Conservation (phyloP, 495 filamentous ascomycete species). For the Filosporella fistucella region DNA sequence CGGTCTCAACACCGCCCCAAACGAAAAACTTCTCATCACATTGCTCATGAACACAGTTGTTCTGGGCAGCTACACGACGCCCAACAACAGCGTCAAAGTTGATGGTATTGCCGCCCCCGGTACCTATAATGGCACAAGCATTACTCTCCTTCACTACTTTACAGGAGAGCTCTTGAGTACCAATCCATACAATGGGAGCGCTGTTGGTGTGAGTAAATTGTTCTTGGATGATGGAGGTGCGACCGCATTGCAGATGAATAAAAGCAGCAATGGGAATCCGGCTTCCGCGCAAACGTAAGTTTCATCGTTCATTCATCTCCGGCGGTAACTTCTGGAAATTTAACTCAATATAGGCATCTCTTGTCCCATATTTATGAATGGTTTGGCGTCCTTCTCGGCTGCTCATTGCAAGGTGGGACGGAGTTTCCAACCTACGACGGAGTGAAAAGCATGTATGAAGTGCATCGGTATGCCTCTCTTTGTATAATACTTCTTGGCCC, state of each 20-base stretch:
- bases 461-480: constrained; percentile 34
- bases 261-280: constrained; percentile 32
- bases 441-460: constrained; percentile 37
- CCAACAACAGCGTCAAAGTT: constrained; percentile 36
- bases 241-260: constrained; percentile 38
- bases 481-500: neutral
- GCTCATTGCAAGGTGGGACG: constrained; percentile 34
- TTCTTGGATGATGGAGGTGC: constrained; percentile 50
- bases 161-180: constrained; percentile 39
- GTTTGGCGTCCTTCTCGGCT: constrained; percentile 45
- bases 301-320: neutral
- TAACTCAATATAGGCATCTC: constrained; percentile 29
- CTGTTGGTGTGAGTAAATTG: constrained; percentile 34
- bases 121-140: constrained; percentile 35
- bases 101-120: constrained; percentile 40
- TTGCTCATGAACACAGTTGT: constrained; percentile 47
- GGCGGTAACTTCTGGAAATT: neutral
- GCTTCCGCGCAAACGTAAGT: constrained; percentile 43
- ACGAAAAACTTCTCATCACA: constrained; percentile 42
- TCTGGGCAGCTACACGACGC: constrained; percentile 43
- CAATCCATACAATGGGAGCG: constrained; percentile 31
- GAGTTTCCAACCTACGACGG: constrained; percentile 40
- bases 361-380: constrained; percentile 49
- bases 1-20: constrained; percentile 42
- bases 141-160: constrained; percentile 47